Conservation (phyloP, 176 grass and related monocot species). For the Eremochloa ophiuroides region DNA sequence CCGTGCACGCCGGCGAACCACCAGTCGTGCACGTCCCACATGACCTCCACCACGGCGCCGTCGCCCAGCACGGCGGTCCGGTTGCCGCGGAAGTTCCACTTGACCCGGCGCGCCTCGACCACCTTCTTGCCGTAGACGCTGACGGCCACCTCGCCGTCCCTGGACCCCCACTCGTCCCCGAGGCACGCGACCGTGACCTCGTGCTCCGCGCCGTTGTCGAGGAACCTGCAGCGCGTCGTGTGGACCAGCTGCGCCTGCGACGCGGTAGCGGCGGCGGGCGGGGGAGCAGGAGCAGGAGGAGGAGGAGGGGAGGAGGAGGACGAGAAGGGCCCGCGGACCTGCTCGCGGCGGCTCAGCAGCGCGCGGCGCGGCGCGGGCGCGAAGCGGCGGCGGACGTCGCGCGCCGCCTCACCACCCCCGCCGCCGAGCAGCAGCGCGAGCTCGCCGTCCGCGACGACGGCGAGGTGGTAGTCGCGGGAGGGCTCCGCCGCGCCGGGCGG, state of each 20-base stretch:
- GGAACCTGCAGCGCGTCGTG: constrained; percentile 63
- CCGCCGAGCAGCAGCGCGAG: constrained; percentile 56
- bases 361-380: constrained; percentile 27
- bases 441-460: constrained; percentile 52
- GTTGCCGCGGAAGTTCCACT: constrained; percentile 90
- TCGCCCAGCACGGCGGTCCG: constrained; percentile 57
- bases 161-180: constrained; percentile 41
- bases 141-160: constrained; percentile 63
- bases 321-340: constrained; percentile 20
- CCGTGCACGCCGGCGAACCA: constrained; percentile 45
- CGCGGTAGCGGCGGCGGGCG: not conserved
- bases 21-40: constrained; percentile 97
- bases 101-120: constrained; percentile 54
- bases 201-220: constrained; percentile 63
- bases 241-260: constrained; percentile 21
- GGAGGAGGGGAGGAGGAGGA: not conserved
- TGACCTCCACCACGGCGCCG: constrained; percentile 72
- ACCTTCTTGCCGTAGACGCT: constrained; percentile 63
- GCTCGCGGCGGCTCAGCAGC: constrained; percentile 54
- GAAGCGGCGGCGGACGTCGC: constrained; percentile 39
- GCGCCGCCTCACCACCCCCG: constrained; percentile 17
- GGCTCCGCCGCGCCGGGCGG: constrained; percentile 43
- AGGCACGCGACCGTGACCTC: constrained; percentile 68
- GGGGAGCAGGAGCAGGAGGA: too few species aligned
- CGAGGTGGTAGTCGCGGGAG: constrained; percentile 52